These are phyloP conservation scores for Bolboschoenus planiculmis DNA, from an alignment of 176 grass and related monocot species.

Conservation along the genomic window DNA sequence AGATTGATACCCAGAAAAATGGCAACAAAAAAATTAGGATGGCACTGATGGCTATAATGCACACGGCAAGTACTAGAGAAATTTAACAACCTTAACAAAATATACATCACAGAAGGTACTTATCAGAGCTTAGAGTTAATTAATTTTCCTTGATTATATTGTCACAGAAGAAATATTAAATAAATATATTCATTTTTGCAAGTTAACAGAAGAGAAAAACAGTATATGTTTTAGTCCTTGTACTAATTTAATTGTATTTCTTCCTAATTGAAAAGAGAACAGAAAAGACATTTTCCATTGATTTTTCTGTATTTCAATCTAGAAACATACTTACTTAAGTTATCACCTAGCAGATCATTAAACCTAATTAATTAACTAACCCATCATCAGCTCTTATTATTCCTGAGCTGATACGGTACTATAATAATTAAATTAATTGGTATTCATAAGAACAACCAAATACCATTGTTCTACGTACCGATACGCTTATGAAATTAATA, in stretches of 20 bases:
- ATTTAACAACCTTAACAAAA: too few species aligned
- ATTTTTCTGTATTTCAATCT: neutral
- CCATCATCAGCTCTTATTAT: slow-evolving; percentile 6
- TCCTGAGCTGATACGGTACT: neutral
- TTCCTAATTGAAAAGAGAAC: neutral
- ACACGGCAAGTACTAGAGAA: too few species aligned
- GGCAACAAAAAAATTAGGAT: too few species aligned
- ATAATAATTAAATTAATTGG: neutral
- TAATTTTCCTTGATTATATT: neutral
- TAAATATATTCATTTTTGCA: too few species aligned
- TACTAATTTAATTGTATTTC: neutral
- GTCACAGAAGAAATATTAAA: neutral
- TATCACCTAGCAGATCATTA: neutral
- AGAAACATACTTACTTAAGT: neutral
- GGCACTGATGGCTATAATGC: too few species aligned
- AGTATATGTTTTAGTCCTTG: neutral
- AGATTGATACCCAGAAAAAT: too few species aligned
- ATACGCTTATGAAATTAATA: neutral
- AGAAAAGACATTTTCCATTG: neutral
- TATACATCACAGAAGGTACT: too few species aligned
- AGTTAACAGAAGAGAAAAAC: too few species aligned
- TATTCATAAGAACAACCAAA: neutral
- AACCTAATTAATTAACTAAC: neutral
- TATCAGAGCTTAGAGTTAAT: neutral
- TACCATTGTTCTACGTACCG: neutral